Evolutionary conservation across 2,329 filamentous ascomycete species (phyloP).

Genomic region (Penicillium polonicum): DNA sequence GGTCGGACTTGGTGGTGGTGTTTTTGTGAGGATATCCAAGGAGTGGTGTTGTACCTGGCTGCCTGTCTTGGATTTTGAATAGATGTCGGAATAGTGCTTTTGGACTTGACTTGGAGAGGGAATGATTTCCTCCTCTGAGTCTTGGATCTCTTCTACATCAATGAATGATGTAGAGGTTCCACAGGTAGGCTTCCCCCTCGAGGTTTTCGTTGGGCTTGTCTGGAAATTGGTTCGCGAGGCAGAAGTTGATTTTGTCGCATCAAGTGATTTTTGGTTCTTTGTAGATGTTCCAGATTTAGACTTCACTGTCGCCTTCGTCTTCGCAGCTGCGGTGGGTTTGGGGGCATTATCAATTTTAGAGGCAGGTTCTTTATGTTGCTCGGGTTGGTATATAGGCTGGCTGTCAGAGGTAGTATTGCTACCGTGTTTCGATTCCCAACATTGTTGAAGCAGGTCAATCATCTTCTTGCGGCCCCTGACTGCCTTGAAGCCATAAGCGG

Average conservation of each 20-base stretch:
- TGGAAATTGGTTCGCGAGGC: background rate
- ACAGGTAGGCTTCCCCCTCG: background rate
- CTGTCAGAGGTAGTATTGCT: constrained; percentile 8
- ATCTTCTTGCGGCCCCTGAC: constrained; percentile 67
- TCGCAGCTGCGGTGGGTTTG: background rate
- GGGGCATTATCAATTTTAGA: background rate
- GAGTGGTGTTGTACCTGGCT: constrained; percentile 1
- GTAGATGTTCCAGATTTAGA: constrained; percentile 3
- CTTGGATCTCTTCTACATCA: constrained; percentile 39
- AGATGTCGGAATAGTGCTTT: constrained; percentile 16
- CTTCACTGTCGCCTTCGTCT: constrained; percentile 13
- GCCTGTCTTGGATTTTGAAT: constrained; percentile 2
- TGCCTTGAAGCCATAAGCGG: constrained; percentile 69
- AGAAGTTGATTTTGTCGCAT: background rate
- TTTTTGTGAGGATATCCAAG: constrained; percentile 16
- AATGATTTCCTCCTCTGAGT: constrained; percentile 37
- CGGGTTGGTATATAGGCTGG: background rate
- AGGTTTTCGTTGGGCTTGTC: background rate
- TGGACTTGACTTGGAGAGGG: constrained; percentile 32
- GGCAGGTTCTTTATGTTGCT: background rate
- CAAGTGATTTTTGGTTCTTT: background rate
- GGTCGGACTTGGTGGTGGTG: constrained; percentile 8
- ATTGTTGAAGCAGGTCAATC: constrained; percentile 67
- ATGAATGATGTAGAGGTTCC: constrained; percentile 17
- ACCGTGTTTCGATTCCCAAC: constrained; percentile 63